Evolutionary conservation across 345 rosid species (phyloP), one percentile per base, ranked within the genome.

Genomic region (Pseudoturritis turrita): DNA sequence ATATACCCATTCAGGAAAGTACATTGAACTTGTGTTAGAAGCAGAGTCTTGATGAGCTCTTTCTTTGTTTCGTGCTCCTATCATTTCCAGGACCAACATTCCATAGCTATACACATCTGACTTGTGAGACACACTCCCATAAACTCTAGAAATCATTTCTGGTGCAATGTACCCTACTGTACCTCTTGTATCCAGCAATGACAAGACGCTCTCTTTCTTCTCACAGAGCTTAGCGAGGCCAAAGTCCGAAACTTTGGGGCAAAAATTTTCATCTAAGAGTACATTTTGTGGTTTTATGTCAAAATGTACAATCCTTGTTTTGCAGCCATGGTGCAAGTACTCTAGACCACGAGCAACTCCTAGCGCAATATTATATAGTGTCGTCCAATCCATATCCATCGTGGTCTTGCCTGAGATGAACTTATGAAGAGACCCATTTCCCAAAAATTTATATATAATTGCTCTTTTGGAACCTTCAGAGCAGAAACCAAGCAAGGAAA

Each of bases 221-320:
- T 56, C 56, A n/a, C 81, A 80, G 12, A 74, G 66, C 45, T 83
- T 81, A 3, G 88, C 79, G 0, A 85, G 88, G 3, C 88, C 83
- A 4, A 85, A 85, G 36, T 85, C 86, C 0, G 81, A 75, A 15
- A 82, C 81, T 12, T 82, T 82, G 1, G 86, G 86, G 13, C 12
- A 23, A 1, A 82, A 69, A 8, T 69, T 23, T 1, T 71, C 65
- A 39, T 85, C 79, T 7, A 82, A 71, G 6, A 85, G 74, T 35
- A 85, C 78, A 40, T 82, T 85, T 4, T 85, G 84, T 44, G 84
- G 84, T 15, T 85, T 83, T 4, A 81, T 83, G 57, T 83, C 83
- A 1, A 83, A 78, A 33, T 85, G 86, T 35, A 85, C 43, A 31
- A 81, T 85, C 62, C 85, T 77, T 7, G 77, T 77, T 28, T 71